Evolutionary conservation across 2,329 filamentous ascomycete genomes (phyloP), one percentile per base, ranked within the genome.

Genomic region (Leptosphaerulina australis): DNA sequence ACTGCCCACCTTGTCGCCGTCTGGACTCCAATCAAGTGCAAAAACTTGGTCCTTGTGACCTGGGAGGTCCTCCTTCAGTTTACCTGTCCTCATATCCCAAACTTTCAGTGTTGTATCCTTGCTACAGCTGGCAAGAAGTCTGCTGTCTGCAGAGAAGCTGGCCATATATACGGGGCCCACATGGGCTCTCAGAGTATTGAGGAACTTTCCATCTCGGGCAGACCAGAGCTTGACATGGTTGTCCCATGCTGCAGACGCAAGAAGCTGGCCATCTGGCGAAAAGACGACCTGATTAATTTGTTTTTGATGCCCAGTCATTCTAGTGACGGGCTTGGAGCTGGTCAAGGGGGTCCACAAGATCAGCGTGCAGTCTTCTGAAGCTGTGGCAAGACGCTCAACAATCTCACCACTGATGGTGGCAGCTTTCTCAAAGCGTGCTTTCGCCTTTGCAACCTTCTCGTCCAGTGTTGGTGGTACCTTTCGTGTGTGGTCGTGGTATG

Each of bases 231-330:
- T 96, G 62, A 93, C 91, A 65, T 93, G 90, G 70, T 97, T 99
- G 72, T 99, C 94, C 77, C 93, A 99, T 3, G 88, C 87, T 7
- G 90, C 87, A 28, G 89, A 95, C 7, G 94, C 94, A 63, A 99
- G 91, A 50, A 93, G 82, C 7, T 84, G 81, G 25, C 91, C 93
- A 67, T 97, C 92, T 0, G 93, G 91, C 0, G 91, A 96, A 74
- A 97, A 97, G 0, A 87, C 88, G 37, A 97, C 92, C 69, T 97
- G 90, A 72, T 97, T 97, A 61, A 97, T 92, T 68, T 93, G 90
- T 76, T 97, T 97, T 71, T 97, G 91, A 67, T 99, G 94, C 2
- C 94, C 94, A n/a, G 91, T 76, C 75, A 97, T 83, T 25, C 91
- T 82, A n/a, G 90, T 88, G 3, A 97, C 79, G 0, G 93, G 92